Base-by-base conservation (phyloP, 305 asterid species). In the Rubia tinctorum region DNA sequence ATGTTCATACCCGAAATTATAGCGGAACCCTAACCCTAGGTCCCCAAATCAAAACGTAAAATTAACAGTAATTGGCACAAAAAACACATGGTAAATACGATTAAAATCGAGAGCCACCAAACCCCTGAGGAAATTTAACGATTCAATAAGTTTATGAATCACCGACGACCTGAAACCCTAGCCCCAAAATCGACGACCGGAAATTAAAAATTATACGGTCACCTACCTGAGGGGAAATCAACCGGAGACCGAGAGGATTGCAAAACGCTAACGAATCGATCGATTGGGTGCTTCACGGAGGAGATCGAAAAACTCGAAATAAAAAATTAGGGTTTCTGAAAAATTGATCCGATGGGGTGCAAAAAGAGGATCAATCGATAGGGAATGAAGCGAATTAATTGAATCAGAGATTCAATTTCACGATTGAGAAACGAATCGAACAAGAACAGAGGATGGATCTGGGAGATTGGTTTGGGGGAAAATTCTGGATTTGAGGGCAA, bases 1-100 rank as follows among this genome's bases (percentile, higher is more conserved):
- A 1, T 63, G n/a, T 20, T 42, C 42, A 60, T 22, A 0, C 55
- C n/a, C 72, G 12, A 25, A 63, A 25, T 37, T 25, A 10, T 49
- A 43, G 23, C 27, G 22, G 77, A 84, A 75, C 82, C 88, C 89
- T 86, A 83, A 83, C 86, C 88, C 85, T 79, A 84, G 76, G 66
- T 75, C 84, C 63, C 62, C 61, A 84, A 72, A 34, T 37, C 23
- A 2, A 1, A 72, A 34, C 34, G 0, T 1, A 39, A 30, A 15
- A 71, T 78, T 39, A 65, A 17, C 42, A n/a, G 63, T 2, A 64
- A 10, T 58, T 34, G 62, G 17, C 49, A 45, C 44, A 40, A 73
- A 39, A 72, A 73, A 18, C 23, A 61, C 15, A 34, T 62, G 1
- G 1, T 55, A 51, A 63, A 10, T 23, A 62, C 30, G 76, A 83